Conservation (phyloP, 495 filamentous ascomycete species). For the Aspergillus heteromorphus region DNA sequence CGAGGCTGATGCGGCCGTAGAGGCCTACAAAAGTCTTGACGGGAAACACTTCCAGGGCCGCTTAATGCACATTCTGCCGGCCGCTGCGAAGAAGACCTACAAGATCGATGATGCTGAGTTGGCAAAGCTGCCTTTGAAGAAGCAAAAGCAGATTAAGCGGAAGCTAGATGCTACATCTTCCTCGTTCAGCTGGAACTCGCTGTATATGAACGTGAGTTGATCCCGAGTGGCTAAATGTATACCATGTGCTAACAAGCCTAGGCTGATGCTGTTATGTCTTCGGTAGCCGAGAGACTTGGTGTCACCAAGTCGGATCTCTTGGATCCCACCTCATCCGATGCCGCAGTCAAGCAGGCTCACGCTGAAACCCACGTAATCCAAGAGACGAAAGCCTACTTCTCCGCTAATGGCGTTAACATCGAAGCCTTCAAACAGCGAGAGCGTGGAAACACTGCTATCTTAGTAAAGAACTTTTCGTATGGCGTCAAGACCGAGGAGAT, state of each 20-base stretch:
- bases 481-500: constrained; percentile 60
- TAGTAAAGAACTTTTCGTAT: constrained; percentile 93
- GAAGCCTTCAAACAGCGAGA: constrained; percentile 79
- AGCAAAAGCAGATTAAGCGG: constrained; percentile 82
- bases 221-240: neutral
- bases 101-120: constrained; percentile 82
- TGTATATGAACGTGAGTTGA: constrained; percentile 84
- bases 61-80: constrained; percentile 82
- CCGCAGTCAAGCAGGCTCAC: constrained; percentile 92
- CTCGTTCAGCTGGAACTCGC: constrained; percentile 91
- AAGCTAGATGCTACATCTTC: constrained; percentile 70
- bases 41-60: constrained; percentile 84
- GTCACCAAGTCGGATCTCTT: constrained; percentile 85
- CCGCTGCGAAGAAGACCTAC: constrained; percentile 69
- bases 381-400: constrained; percentile 90
- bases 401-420: constrained; percentile 79
- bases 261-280: constrained; percentile 87
- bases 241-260: constrained; percentile 27
- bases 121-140: constrained; percentile 86
- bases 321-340: constrained; percentile 88
- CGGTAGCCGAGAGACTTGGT: constrained; percentile 78
- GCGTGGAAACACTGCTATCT: constrained; percentile 78
- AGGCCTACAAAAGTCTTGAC: constrained; percentile 71
- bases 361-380: constrained; percentile 95
- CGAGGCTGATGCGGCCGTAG: constrained; percentile 63